Conservation (phyloP, 202 grass and related monocot species). For the Setaria viridis region DNA sequence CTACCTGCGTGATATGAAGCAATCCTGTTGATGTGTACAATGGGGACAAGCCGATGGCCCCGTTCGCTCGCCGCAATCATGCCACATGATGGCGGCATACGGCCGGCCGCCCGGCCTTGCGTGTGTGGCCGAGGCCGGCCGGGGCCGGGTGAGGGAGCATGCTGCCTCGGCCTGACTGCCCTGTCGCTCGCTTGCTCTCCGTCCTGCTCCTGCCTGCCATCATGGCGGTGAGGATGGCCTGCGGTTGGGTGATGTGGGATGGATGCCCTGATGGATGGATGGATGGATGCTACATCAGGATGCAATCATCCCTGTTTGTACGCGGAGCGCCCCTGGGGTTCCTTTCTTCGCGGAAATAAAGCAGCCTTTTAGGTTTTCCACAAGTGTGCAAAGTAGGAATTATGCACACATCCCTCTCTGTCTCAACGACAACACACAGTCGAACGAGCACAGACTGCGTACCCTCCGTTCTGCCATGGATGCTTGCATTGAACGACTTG, state of each 20-base stretch:
- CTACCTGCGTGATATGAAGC: slow-evolving; percentile 62
- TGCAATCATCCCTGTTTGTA: slow-evolving; percentile 54
- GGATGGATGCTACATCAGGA: slow-evolving; percentile 34
- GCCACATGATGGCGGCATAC: slow-evolving; percentile 47
- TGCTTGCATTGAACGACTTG: not conserved
- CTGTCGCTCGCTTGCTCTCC: not conserved
- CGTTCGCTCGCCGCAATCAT: slow-evolving; percentile 54
- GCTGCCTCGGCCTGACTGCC: slow-evolving; percentile 12
- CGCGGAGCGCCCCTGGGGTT: not conserved
- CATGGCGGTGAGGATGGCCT: slow-evolving; percentile 42
- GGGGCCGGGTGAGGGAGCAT: not conserved
- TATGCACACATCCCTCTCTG: not conserved
- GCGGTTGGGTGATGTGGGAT: slow-evolving; percentile 40
- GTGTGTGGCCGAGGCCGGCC: not conserved
- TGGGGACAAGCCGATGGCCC: slow-evolving; percentile 37
- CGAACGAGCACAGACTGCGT: not conserved
- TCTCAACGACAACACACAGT: not conserved
- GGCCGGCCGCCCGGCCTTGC: not conserved
- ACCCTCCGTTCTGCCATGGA: not conserved
- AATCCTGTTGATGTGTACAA: slow-evolving; percentile 54
- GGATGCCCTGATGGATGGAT: not conserved
- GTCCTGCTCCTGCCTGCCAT: not conserved
- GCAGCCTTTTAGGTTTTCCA: not conserved
- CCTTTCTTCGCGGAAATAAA: slow-evolving; percentile 40
- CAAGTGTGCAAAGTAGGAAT: slow-evolving; percentile 33